phyloP scores from a whole-genome alignment of 129 eudicot species.

The Gnaphalium uliginosum region DNA sequence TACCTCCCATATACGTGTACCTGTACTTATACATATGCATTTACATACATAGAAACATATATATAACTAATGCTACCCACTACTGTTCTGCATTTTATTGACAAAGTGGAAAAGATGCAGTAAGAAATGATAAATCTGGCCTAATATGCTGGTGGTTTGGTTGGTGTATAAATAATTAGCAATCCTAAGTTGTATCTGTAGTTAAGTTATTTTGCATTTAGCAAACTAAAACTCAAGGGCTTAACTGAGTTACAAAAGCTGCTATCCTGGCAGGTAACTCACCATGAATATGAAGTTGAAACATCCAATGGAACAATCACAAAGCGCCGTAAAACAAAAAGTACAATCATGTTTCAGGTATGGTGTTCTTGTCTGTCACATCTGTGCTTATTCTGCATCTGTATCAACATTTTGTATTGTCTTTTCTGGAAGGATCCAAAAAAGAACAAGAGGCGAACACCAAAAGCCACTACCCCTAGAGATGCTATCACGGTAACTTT shows the following conservation, averaged over 20 bases:
- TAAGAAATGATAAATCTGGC: background rate
- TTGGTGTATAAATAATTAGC: background rate
- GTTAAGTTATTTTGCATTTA: background rate
- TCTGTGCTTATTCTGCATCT: slow-evolving; percentile 9
- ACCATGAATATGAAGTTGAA: slow-evolving; percentile 90
- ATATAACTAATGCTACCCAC: background rate
- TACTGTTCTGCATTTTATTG: background rate
- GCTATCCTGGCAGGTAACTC: slow-evolving; percentile 63
- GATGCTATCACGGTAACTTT: slow-evolving; percentile 50
- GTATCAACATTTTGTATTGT: slow-evolving; percentile 28
- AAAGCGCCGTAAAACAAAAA: slow-evolving; percentile 79
- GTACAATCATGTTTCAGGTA: slow-evolving; percentile 98
- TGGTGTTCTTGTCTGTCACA: slow-evolving; percentile 11
- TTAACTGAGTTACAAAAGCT: slow-evolving; percentile 3
- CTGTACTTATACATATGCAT: background rate
- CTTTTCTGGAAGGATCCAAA: slow-evolving; percentile 56
- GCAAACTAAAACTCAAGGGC: background rate
- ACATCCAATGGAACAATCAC: slow-evolving; percentile 82
- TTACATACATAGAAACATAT: background rate
- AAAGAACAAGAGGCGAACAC: slow-evolving; percentile 62
- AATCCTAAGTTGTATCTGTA: background rate
- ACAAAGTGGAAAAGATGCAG: background rate
- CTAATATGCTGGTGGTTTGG: background rate
- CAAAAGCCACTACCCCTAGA: slow-evolving; percentile 69
- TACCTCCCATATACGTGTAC: background rate